Percentiles rank a stretch among this genome's conserved stretches.
Evolutionary conservation across 768 basidiomycete species (phyloP).

Genomic region (Tulasnella sp.): DNA sequence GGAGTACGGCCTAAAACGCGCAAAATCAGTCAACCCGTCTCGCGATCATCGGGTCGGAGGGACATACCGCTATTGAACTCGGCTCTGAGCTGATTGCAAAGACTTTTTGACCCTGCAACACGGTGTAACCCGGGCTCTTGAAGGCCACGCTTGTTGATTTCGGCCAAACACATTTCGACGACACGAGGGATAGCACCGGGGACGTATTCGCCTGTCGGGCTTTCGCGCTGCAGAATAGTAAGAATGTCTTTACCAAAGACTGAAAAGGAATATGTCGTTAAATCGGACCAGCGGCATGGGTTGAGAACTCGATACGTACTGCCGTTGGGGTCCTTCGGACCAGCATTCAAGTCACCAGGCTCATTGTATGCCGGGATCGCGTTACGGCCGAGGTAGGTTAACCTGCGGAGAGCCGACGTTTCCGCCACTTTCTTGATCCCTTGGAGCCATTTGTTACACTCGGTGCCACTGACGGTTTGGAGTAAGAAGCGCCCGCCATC

Average conservation of each 20-base stretch:
- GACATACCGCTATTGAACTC: conserved; percentile 61
- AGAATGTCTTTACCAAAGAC: conserved; percentile 73
- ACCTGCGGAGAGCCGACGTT: conserved; percentile 63
- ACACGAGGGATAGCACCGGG: conserved; percentile 58
- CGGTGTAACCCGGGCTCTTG: conserved; percentile 73
- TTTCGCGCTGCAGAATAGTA: conserved; percentile 59
- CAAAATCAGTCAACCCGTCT: not conserved
- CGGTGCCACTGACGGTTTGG: conserved; percentile 60
- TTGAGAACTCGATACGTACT: not conserved
- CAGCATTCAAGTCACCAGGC: not conserved
- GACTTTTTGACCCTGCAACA: conserved; percentile 65
- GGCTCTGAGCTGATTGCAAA: conserved; percentile 62
- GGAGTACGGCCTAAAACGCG: conserved; percentile 19
- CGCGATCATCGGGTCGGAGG: not conserved
- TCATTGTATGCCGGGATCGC: conserved; percentile 68
- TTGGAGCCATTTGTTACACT: conserved; percentile 72
- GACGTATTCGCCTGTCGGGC: conserved; percentile 40
- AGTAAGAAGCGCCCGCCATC: conserved; percentile 78
- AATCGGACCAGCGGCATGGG: not conserved
- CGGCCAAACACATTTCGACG: conserved; percentile 55
- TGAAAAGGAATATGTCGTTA: conserved; percentile 27
- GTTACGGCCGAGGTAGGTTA: conserved; percentile 71
- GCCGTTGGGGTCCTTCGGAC: conserved; percentile 13
- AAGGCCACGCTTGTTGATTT: conserved; percentile 68
- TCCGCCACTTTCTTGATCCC: conserved; percentile 64